These are phyloP conservation scores for Melocanna baccifera DNA, from an alignment of 176 grass and related monocot genomes.

Conservation along the genomic window DNA sequence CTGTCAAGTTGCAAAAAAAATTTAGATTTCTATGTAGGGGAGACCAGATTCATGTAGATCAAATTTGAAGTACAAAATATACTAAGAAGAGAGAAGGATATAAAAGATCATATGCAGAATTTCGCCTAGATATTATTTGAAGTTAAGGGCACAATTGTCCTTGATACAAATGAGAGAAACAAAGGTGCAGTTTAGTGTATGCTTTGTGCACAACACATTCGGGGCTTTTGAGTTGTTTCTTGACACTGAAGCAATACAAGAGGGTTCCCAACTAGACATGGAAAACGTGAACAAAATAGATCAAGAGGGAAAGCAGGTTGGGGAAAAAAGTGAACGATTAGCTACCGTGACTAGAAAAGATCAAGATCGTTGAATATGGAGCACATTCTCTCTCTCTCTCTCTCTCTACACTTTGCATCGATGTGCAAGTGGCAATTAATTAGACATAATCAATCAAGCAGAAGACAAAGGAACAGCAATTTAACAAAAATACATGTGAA, in stretches of 20 bases:
- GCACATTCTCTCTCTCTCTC: neutral
- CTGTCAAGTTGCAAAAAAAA: neutral
- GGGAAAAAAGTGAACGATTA: neutral
- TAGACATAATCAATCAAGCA: neutral
- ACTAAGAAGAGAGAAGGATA: neutral
- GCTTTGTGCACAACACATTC: slow-evolving; percentile 14
- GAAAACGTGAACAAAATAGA: neutral
- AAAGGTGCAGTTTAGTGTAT: slow-evolving; percentile 6
- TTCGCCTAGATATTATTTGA: neutral
- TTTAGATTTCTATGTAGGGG: too few relatives aligned
- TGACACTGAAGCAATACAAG: slow-evolving; percentile 8
- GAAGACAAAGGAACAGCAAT: neutral
- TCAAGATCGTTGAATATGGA: neutral
- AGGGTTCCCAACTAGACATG: neutral
- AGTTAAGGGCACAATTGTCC: neutral
- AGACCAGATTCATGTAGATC: neutral
- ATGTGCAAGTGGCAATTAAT: neutral
- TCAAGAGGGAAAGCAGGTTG: neutral
- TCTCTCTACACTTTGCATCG: neutral
- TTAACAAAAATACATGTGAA: neutral
- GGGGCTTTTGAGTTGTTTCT: slow-evolving; percentile 18
- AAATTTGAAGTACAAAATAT: neutral
- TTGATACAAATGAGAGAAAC: neutral
- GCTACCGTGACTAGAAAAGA: neutral
- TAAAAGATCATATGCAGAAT: neutral